Percentiles rank a stretch among this genome's conserved stretches.
These are phyloP conservation scores for Citrus medica DNA, from an alignment of 345 rosid species.

Conservation along the genomic window DNA sequence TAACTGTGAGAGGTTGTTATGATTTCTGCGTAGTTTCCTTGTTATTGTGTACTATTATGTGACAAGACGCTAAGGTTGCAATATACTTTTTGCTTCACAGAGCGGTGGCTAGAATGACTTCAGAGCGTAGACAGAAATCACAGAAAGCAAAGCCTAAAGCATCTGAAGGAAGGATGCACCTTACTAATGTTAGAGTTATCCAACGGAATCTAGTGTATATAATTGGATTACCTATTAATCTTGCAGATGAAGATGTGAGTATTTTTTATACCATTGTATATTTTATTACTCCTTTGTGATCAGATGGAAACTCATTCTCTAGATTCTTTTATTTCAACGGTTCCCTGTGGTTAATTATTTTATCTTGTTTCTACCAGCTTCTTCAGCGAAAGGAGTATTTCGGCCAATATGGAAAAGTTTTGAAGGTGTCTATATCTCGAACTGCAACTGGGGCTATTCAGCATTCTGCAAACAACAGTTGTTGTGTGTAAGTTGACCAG, in stretches of 20 bases:
- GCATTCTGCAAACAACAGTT: conserved; percentile 61
- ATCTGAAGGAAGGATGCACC: conserved; percentile 65
- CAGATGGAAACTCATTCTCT: neutral
- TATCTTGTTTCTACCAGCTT: conserved; percentile 36
- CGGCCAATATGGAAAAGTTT: conserved; percentile 73
- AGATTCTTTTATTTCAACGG: neutral
- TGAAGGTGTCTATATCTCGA: conserved; percentile 68
- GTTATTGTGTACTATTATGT: neutral
- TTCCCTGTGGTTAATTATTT: neutral
- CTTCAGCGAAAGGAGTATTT: conserved; percentile 64
- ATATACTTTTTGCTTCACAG: conserved; percentile 18
- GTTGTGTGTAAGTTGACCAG: conserved; percentile 60
- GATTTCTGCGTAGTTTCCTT: neutral
- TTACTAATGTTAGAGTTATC: conserved; percentile 59
- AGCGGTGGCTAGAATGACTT: conserved; percentile 34
- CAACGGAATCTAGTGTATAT: conserved; percentile 71
- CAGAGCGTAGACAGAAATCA: conserved; percentile 38
- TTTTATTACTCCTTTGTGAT: neutral
- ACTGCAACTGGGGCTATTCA: conserved; percentile 66
- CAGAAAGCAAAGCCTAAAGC: conserved; percentile 59
- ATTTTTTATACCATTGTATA: neutral
- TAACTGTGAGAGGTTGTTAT: conserved; percentile 61
- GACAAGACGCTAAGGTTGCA: neutral
- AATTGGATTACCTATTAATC: conserved; percentile 61
- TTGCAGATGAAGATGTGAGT: conserved; percentile 69